Conservation (phyloP, 768 basidiomycete genomes). For the Rubroboletus pulcherrimus region DNA sequence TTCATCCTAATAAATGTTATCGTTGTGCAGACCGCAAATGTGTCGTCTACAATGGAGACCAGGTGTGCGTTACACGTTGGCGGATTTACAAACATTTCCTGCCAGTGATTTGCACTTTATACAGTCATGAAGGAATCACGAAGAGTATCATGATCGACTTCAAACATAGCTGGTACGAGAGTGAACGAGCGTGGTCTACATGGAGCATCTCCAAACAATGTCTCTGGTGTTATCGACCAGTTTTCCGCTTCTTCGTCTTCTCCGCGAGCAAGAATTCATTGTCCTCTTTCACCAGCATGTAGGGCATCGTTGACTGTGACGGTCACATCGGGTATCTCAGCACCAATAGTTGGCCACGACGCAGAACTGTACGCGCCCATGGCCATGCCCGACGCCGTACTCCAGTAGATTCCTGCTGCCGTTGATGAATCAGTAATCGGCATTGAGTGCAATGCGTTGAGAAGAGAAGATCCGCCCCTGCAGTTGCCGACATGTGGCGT, state of each 20-base stretch:
- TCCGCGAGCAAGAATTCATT: too few species aligned
- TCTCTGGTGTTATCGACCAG: too few species aligned
- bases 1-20: constrained; percentile 25
- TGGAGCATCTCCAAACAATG: too few species aligned
- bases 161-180: too few species aligned
- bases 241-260: too few species aligned
- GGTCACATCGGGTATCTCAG: not conserved
- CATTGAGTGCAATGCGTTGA: not conserved
- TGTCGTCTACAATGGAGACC: not conserved
- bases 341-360: not conserved
- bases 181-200: too few species aligned
- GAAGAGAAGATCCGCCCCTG: not conserved
- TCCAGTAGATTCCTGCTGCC: not conserved
- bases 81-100: not conserved
- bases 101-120: not conserved
- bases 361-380: not conserved
- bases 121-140: not conserved
- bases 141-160: not conserved
- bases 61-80: not conserved
- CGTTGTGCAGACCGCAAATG: constrained; percentile 19
- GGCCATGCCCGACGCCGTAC: not conserved
- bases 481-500: not conserved
- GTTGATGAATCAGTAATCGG: not conserved
- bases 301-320: not conserved
- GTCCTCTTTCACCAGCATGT: too few species aligned